Evolutionary conservation across 768 basidiomycete genomes (phyloP).

Genomic region (Botryobasidium botryosum): DNA sequence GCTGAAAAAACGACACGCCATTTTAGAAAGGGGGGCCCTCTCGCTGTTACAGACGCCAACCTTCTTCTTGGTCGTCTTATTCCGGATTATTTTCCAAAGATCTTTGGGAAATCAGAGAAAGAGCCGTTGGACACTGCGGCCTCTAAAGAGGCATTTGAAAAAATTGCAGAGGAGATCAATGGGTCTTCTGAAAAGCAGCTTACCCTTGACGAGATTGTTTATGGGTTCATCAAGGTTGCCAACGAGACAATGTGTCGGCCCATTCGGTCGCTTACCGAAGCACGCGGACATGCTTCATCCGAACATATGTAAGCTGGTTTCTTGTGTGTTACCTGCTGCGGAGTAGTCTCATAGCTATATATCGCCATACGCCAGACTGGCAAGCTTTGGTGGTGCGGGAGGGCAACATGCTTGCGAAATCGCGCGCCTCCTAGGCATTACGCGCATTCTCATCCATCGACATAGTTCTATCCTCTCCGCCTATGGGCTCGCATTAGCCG

Average conservation of each 20-base stretch:
- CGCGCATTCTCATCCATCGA: constrained; percentile 72
- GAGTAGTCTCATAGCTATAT: not conserved
- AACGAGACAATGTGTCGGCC: constrained; percentile 95
- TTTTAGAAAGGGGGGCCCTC: constrained; percentile 79
- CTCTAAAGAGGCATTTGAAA: constrained; percentile 47
- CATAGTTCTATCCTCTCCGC: constrained; percentile 89
- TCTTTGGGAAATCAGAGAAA: constrained; percentile 79
- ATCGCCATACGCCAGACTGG: constrained; percentile 35
- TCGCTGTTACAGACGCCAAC: constrained; percentile 90
- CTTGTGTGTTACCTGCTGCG: not conserved
- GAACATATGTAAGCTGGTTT: constrained; percentile 39
- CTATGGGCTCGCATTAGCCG: constrained; percentile 84
- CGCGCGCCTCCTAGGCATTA: constrained; percentile 69
- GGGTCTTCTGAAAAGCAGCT: constrained; percentile 33
- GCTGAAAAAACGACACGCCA: too few species aligned
- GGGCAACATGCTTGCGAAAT: constrained; percentile 92
- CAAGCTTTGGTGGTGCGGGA: constrained; percentile 80
- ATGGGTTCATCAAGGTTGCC: constrained; percentile 84
- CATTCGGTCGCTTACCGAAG: constrained; percentile 81
- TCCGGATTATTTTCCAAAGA: constrained; percentile 86
- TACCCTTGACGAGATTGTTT: constrained; percentile 63
- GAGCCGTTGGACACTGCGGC: constrained; percentile 69
- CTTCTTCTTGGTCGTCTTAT: constrained; percentile 75
- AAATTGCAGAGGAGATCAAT: constrained; percentile 55
- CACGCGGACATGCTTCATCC: constrained; percentile 65